Conservation (phyloP, 2,329 filamentous ascomycete genomes). For the Paracorniculantispora psalliotae region DNA sequence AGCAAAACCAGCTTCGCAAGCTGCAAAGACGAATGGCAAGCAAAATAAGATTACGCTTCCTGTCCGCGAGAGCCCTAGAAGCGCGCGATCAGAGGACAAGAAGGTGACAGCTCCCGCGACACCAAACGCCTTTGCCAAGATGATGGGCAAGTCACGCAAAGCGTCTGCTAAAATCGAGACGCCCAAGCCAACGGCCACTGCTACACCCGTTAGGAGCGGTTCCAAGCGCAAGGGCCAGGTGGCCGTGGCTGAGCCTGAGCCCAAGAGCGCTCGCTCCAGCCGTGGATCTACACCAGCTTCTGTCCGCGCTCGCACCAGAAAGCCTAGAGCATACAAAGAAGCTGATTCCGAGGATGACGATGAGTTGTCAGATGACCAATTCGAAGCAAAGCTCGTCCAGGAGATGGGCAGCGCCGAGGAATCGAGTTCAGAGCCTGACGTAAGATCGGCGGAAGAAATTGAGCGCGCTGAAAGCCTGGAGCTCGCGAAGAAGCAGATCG, state of each 20-base stretch:
- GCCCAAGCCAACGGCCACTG: constrained; percentile 12
- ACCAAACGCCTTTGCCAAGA: constrained; percentile 42
- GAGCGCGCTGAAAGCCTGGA: constrained; percentile 65
- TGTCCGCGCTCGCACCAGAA: constrained; percentile 46
- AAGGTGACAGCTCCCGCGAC: constrained; percentile 16
- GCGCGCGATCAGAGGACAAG: constrained; percentile 23
- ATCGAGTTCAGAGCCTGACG: constrained; percentile 26
- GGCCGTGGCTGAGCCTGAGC: constrained; percentile 30
- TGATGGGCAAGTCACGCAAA: constrained; percentile 41
- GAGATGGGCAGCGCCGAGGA: constrained; percentile 45
- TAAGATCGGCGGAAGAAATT: constrained; percentile 52
- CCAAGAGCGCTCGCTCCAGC: constrained; percentile 72
- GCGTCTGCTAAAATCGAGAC: constrained; percentile 22
- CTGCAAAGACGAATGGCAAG: constrained; percentile 13
- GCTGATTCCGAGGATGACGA: constrained; percentile 57
- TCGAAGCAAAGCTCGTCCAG: constrained; percentile 70
- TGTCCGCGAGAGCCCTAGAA: constrained; percentile 32
- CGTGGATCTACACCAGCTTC: constrained; percentile 67
- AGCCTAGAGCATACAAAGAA: constrained; percentile 45
- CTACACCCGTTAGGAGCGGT: constrained; percentile 18
- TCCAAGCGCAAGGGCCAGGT: constrained; percentile 30
- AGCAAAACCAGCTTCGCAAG: constrained; percentile 14
- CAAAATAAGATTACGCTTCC: constrained; percentile 26
- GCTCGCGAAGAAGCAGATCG: constrained; percentile 81
- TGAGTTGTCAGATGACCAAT: constrained; percentile 72